phyloP scores from a whole-genome alignment of 208 protist genomes.

The Trichomonas gallinae region DNA sequence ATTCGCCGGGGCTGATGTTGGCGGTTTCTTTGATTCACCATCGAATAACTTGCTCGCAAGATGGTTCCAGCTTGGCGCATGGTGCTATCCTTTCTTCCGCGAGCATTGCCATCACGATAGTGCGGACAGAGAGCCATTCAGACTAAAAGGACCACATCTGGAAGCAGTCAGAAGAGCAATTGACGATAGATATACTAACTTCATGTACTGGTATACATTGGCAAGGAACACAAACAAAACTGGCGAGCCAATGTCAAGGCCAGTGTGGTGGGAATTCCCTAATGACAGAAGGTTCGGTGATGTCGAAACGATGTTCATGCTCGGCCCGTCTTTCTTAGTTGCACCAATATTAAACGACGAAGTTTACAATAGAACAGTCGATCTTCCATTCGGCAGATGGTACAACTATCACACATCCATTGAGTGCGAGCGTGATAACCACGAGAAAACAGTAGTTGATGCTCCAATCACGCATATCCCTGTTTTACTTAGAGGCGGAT shows the following conservation, averaged over 20 bases:
- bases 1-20: conserved; percentile 83
- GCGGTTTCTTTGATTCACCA: conserved; percentile 87
- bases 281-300: conserved; percentile 39
- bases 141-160: too few relatives aligned
- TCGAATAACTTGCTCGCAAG: conserved; percentile 80
- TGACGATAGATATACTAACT: conserved; percentile 58
- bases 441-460: too few relatives aligned
- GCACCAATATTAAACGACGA: not conserved
- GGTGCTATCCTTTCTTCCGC: conserved; percentile 89
- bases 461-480: too few relatives aligned
- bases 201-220: conserved; percentile 87
- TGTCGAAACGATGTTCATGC: conserved; percentile 63
- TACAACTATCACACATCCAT: conserved; percentile 45
- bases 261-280: conserved; percentile 79
- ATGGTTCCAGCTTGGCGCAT: conserved; percentile 78
- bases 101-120: conserved; percentile 84
- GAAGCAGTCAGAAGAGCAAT: conserved; percentile 41
- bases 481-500: conserved; percentile 70
- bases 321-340: conserved; percentile 66
- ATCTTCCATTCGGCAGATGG: conserved; percentile 56
- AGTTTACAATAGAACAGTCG: conserved; percentile 46
- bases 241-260: conserved; percentile 65
- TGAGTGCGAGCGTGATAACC: not conserved
- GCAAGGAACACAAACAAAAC: conserved; percentile 62
- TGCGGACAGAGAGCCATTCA: conserved; percentile 84